phyloP scores from a whole-genome alignment of 768 basidiomycete genomes.

The Podaxis sp. region DNA sequence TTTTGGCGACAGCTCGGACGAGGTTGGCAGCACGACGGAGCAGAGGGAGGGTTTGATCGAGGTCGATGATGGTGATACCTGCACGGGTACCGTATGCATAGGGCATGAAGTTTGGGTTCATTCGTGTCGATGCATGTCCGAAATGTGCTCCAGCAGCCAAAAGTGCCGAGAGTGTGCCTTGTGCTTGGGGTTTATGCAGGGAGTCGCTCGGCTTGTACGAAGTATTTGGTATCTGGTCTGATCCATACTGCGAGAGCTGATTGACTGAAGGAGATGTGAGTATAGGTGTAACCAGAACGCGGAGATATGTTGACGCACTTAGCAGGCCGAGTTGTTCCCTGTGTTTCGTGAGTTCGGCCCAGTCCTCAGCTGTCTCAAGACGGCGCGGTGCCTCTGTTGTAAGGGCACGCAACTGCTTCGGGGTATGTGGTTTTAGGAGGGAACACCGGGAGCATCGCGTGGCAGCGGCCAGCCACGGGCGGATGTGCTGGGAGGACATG shows the following conservation, averaged over 20 bases:
- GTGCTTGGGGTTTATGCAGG: conserved; percentile 60
- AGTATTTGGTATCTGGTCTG: conserved; percentile 62
- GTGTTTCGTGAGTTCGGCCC: conserved; percentile 57
- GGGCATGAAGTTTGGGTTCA: conserved; percentile 87
- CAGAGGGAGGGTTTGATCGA: conserved; percentile 90
- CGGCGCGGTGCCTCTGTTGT: conserved; percentile 21
- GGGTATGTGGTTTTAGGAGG: conserved; percentile 9
- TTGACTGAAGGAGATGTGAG: conserved; percentile 41
- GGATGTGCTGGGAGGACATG: conserved; percentile 34
- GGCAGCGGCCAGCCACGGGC: conserved; percentile 33
- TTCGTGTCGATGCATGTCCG: conserved; percentile 78
- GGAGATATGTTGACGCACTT: conserved; percentile 34
- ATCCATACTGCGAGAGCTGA: conserved; percentile 68
- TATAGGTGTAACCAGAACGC: conserved; percentile 4
- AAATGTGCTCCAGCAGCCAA: conserved; percentile 92
- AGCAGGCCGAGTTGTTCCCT: conserved; percentile 53
- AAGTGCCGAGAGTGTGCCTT: conserved; percentile 83
- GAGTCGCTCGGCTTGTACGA: conserved; percentile 70
- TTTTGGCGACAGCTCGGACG: conserved; percentile 74
- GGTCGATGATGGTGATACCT: conserved; percentile 88
- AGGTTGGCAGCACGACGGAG: conserved; percentile 88
- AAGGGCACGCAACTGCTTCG: conserved; percentile 18
- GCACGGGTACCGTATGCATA: conserved; percentile 92
- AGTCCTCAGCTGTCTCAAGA: conserved; percentile 53
- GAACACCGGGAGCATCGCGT: conserved; percentile 24